Percentiles rank a stretch among this genome's conserved stretches.
These are phyloP conservation scores for Fusarium proliferatum DNA, from an alignment of 2,329 filamentous ascomycete genomes.

Conservation along the genomic window DNA sequence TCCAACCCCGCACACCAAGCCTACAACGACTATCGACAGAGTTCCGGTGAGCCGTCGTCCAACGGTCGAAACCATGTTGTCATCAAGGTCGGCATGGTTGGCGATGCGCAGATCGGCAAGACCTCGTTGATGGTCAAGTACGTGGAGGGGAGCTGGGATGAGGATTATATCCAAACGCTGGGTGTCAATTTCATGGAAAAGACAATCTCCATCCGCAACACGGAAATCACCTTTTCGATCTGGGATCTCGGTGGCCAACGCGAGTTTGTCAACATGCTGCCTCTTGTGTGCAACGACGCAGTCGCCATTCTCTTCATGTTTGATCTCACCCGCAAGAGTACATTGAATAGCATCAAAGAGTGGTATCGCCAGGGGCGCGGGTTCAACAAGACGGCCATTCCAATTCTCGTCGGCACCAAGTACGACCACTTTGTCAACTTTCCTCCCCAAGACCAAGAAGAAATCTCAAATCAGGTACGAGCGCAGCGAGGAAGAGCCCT, in stretches of 20 bases:
- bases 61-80: conserved; percentile 80
- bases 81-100: conserved; percentile 99
- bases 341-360: conserved; percentile 98
- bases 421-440: conserved; percentile 99
- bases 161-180: conserved; percentile 98
- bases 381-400: conserved; percentile 99
- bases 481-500: neutral
- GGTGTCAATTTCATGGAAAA: conserved; percentile 99
- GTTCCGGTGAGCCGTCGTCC: conserved; percentile 48
- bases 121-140: conserved; percentile 99
- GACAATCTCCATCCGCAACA: conserved; percentile 99
- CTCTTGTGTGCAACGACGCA: conserved; percentile 98
- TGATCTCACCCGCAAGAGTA: conserved; percentile 96
- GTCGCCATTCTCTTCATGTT: conserved; percentile 99
- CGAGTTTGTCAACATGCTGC: conserved; percentile 99
- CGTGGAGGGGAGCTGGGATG: conserved; percentile 98
- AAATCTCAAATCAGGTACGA: conserved; percentile 92
- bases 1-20: conserved; percentile 57
- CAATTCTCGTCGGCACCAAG: conserved; percentile 96
- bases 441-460: conserved; percentile 95
- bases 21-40: conserved; percentile 59
- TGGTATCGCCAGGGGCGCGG: conserved; percentile 98
- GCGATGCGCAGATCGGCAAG: conserved; percentile 98
- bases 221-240: conserved; percentile 99
- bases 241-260: conserved; percentile 98